phyloP scores from a whole-genome alignment of 1,284 basidiomycete species.

The Cryptococcus amylolentus region DNA sequence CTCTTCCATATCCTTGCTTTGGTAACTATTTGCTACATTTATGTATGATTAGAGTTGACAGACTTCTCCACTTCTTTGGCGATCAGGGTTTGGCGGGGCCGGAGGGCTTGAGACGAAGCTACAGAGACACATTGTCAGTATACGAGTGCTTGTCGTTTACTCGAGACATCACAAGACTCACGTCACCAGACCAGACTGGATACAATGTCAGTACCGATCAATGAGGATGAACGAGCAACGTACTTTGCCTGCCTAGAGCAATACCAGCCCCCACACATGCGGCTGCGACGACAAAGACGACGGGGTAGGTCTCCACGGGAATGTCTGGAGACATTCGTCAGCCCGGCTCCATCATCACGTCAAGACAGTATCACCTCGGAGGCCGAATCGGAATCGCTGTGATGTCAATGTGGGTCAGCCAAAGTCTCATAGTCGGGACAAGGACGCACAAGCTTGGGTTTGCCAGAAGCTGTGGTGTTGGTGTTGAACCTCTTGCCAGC shows the following conservation, averaged over 20 bases:
- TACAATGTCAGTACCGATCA: too few relatives aligned
- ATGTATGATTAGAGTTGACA: too few relatives aligned
- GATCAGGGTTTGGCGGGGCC: too few relatives aligned
- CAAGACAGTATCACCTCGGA: constrained; percentile 16
- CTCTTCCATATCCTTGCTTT: too few relatives aligned
- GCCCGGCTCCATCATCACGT: background rate
- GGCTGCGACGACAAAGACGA: constrained; percentile 44
- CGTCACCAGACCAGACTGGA: constrained; percentile 1
- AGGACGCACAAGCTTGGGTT: constrained; percentile 44
- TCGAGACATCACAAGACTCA: background rate
- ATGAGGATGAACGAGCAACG: background rate
- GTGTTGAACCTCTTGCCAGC: constrained; percentile 31
- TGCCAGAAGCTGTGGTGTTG: constrained; percentile 33
- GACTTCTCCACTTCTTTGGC: too few relatives aligned
- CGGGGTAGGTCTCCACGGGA: constrained; percentile 49
- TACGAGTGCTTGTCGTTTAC: too few relatives aligned
- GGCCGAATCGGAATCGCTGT: constrained; percentile 48
- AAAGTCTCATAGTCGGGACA: background rate
- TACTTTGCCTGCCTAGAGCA: constrained; percentile 31
- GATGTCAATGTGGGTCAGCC: background rate
- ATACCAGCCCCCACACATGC: constrained; percentile 42
- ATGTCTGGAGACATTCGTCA: constrained; percentile 29
- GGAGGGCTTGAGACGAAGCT: too few relatives aligned
- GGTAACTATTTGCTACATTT: too few relatives aligned
- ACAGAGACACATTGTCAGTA: too few relatives aligned